These are phyloP conservation scores for Chlamydomonas applanata DNA, from an alignment of 139 green algal genomes.

Conservation along the genomic window DNA sequence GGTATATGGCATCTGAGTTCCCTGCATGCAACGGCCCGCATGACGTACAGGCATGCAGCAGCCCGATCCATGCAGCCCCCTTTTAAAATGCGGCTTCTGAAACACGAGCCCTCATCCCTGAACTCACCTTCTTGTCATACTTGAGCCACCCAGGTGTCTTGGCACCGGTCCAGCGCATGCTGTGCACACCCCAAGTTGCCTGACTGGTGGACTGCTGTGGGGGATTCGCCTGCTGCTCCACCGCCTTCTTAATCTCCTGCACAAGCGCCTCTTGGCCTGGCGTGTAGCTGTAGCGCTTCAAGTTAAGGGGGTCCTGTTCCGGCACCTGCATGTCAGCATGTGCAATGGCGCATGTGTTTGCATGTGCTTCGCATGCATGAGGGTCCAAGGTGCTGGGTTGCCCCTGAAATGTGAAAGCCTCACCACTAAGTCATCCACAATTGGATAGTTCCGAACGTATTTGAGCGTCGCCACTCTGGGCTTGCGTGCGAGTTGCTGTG, in stretches of 20 bases:
- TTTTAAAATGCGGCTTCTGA: too few relatives aligned
- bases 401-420: background rate
- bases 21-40: background rate
- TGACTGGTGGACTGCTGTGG: background rate
- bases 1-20: background rate
- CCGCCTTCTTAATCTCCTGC: background rate
- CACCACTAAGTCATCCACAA: conserved; percentile 17
- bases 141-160: conserved; percentile 31
- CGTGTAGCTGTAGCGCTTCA: background rate
- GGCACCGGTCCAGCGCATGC: conserved; percentile 6
- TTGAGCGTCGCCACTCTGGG: conserved; percentile 10
- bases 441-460: conserved; percentile 10
- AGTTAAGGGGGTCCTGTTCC: background rate
- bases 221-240: background rate
- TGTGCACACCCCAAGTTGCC: background rate
- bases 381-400: background rate
- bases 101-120: background rate
- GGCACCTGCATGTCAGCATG: background rate
- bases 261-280: background rate
- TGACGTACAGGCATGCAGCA: too few relatives aligned
- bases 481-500: background rate
- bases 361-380: background rate
- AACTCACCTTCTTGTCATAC: conserved; percentile 23
- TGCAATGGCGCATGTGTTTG: background rate
- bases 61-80: too few relatives aligned